These are phyloP conservation scores for Lithospermum erythrorhizon DNA, from an alignment of 257 asterid species.

Conservation along the genomic window DNA sequence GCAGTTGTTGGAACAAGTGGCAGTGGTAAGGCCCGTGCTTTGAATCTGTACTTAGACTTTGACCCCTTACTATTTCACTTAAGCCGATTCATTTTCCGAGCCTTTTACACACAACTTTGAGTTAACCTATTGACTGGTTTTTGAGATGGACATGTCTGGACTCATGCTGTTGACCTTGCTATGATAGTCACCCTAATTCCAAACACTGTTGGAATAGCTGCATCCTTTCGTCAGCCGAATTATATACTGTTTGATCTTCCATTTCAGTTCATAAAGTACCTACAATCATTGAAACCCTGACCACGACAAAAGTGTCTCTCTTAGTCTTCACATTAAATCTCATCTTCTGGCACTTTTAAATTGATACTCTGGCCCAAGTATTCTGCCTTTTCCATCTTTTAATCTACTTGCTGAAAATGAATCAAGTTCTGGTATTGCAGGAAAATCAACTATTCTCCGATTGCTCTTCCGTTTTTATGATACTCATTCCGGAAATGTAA, in stretches of 20 bases:
- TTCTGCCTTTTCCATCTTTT: background rate
- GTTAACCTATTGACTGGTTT: background rate
- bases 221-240: background rate
- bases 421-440: constrained; percentile 25
- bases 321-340: background rate
- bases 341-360: background rate
- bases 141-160: background rate
- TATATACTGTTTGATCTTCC: background rate
- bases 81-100: background rate
- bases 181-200: background rate
- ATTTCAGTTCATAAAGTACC: background rate
- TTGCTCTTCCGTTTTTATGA: constrained; percentile 88
- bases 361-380: background rate
- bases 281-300: background rate
- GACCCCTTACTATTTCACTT: background rate
- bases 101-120: background rate
- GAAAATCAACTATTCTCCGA: constrained; percentile 93
- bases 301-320: background rate
- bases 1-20: constrained; percentile 99
- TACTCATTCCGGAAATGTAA: constrained; percentile 74
- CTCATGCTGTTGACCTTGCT: background rate
- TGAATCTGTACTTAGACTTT: constrained; percentile 6
- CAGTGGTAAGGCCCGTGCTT: constrained; percentile 54
- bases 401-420: background rate
- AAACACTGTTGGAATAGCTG: background rate